Percentiles rank a stretch among this genome's conserved stretches.
Evolutionary conservation across 1,284 basidiomycete species (phyloP).

Genomic region (Takashimella tepidaria): DNA sequence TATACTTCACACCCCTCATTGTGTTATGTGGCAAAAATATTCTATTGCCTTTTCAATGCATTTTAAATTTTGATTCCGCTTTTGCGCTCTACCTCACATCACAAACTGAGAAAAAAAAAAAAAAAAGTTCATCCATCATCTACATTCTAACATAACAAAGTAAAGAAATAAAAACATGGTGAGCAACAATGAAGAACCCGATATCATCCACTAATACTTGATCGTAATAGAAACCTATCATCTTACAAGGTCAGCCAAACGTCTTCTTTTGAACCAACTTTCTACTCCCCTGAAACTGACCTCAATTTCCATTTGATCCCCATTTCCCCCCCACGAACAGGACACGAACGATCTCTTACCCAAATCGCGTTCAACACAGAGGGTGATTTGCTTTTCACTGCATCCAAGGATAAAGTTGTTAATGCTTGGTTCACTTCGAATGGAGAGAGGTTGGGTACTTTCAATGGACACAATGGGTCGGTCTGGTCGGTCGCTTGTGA

Average conservation of each 20-base stretch:
- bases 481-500: slow-evolving; percentile 97
- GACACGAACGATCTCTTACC: slow-evolving; percentile 97
- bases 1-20: too few species aligned
- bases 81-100: too few species aligned
- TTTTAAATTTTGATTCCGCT: too few species aligned
- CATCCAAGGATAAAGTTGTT: slow-evolving; percentile 91
- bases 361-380: slow-evolving; percentile 95
- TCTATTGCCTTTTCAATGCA: too few species aligned
- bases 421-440: slow-evolving; percentile 99
- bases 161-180: too few species aligned
- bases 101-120: too few species aligned
- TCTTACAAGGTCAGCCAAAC: slow-evolving; percentile 38
- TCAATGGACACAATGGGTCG: slow-evolving; percentile 91
- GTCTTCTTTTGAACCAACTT: neutral
- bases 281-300: neutral
- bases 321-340: slow-evolving; percentile 49
- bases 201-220: too few species aligned
- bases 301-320: neutral
- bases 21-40: too few species aligned
- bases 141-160: too few species aligned
- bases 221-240: slow-evolving; percentile 50
- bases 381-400: slow-evolving; percentile 92
- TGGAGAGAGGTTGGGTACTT: slow-evolving; percentile 94
- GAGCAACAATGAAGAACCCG: neutral
- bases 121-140: too few species aligned